These are phyloP conservation scores for Fusarium nurragi DNA, from an alignment of 2,329 filamentous ascomycete genomes.

Conservation along the genomic window DNA sequence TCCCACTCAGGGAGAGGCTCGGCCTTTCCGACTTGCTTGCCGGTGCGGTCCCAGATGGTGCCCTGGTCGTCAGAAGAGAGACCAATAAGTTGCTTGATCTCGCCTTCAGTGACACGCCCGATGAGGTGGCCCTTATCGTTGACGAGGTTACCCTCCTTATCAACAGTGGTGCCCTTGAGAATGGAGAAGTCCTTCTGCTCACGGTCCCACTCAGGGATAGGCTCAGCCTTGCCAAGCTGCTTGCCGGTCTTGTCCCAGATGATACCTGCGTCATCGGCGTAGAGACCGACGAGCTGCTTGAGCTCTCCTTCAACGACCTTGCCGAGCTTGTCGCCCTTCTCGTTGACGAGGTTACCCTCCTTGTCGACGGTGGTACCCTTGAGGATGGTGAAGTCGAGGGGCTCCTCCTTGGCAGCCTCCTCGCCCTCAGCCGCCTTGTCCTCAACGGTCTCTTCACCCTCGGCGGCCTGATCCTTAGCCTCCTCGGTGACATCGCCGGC, in stretches of 20 bases:
- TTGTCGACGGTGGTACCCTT: slow-evolving; percentile 54
- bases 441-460: slow-evolving; percentile 9
- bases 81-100: slow-evolving; percentile 69
- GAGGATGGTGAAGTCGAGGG: slow-evolving; percentile 31
- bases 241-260: slow-evolving; percentile 71
- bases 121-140: slow-evolving; percentile 63
- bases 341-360: slow-evolving; percentile 65
- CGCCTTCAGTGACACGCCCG: slow-evolving; percentile 70
- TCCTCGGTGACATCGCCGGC: background rate
- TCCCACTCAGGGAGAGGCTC: slow-evolving; percentile 69
- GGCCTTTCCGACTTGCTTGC: slow-evolving; percentile 71
- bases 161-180: slow-evolving; percentile 63
- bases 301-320: slow-evolving; percentile 70
- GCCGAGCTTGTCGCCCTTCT: slow-evolving; percentile 64
- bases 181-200: slow-evolving; percentile 35
- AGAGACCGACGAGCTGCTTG: slow-evolving; percentile 71
- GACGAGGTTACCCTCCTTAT: slow-evolving; percentile 67
- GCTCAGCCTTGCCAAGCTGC: slow-evolving; percentile 71
- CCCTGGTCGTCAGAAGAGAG: slow-evolving; percentile 73
- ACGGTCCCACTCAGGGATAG: slow-evolving; percentile 65
- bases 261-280: slow-evolving; percentile 74
- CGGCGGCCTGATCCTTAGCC: slow-evolving; percentile 2
- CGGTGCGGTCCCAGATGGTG: slow-evolving; percentile 68
- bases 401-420: slow-evolving; percentile 29
- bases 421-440: slow-evolving; percentile 25